These are phyloP conservation scores for Avena insularis DNA, from an alignment of 176 grass and related monocot genomes.

Conservation along the genomic window DNA sequence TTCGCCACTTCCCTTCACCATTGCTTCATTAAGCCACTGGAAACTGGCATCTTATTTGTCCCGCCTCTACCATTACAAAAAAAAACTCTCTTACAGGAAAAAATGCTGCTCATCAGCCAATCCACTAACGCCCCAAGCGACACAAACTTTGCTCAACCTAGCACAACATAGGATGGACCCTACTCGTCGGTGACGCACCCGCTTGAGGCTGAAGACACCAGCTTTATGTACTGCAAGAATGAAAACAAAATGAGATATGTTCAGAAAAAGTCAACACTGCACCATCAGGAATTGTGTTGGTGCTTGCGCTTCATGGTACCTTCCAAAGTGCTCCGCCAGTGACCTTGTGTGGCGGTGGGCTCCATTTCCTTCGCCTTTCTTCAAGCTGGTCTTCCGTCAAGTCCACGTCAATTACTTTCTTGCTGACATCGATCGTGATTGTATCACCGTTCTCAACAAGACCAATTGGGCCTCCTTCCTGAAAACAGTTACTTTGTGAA, in stretches of 20 bases:
- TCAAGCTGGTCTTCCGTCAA: slow-evolving; percentile 67
- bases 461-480: slow-evolving; percentile 94
- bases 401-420: slow-evolving; percentile 78
- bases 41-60: slow-evolving; percentile 41
- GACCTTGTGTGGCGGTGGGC: slow-evolving; percentile 53
- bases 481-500: slow-evolving; percentile 48
- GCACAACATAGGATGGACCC: not conserved
- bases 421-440: slow-evolving; percentile 84
- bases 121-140: not conserved
- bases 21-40: slow-evolving; percentile 14
- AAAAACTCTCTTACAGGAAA: slow-evolving; percentile 4
- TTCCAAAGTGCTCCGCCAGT: slow-evolving; percentile 79
- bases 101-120: not conserved
- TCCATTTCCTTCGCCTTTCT: slow-evolving; percentile 80
- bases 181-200: slow-evolving; percentile 94
- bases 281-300: not conserved
- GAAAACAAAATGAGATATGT: not conserved
- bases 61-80: slow-evolving; percentile 20
- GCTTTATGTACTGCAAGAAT: slow-evolving; percentile 84
- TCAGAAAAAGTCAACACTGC: not conserved
- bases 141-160: not conserved
- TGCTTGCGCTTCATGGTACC: slow-evolving; percentile 49
- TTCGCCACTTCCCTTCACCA: slow-evolving; percentile 23
- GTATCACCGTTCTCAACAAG: slow-evolving; percentile 80
- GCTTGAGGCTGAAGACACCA: slow-evolving; percentile 76